Conservation (phyloP, 2,329 filamentous ascomycete species). For the Grosmannia penicillata region DNA sequence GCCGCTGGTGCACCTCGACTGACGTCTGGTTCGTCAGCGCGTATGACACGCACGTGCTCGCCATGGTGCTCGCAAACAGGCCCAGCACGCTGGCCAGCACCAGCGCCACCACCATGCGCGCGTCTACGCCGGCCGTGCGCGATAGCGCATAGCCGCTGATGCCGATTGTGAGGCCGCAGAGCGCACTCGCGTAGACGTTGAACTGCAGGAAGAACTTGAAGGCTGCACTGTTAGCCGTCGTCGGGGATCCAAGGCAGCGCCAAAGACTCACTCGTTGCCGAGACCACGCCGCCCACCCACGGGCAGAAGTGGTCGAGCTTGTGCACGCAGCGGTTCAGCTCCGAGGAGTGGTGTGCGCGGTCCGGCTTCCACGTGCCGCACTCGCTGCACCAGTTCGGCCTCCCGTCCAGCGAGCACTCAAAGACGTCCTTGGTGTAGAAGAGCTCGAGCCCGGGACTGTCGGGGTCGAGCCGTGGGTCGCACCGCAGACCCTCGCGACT, state of each 20-base stretch:
- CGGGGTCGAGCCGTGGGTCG: constrained; percentile 31
- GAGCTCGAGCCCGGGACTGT: constrained; percentile 52
- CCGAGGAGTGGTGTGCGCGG: constrained; percentile 72
- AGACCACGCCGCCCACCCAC: constrained; percentile 89
- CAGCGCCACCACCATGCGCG: constrained; percentile 45
- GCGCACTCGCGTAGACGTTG: constrained; percentile 54
- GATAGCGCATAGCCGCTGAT: constrained; percentile 36
- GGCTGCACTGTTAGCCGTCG: constrained; percentile 22
- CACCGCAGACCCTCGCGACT: background rate
- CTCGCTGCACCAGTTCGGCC: constrained; percentile 73
- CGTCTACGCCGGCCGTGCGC: constrained; percentile 26
- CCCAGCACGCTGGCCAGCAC: constrained; percentile 58
- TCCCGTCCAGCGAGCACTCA: constrained; percentile 66
- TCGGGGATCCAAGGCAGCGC: too few species aligned
- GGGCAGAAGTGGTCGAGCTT: constrained; percentile 97
- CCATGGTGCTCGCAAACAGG: constrained; percentile 71
- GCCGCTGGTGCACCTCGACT: constrained; percentile 58
- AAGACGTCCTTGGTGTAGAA: constrained; percentile 80
- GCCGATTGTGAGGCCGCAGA: constrained; percentile 49
- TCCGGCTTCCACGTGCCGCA: constrained; percentile 85
- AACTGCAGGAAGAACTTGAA: constrained; percentile 95
- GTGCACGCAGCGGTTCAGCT: constrained; percentile 64
- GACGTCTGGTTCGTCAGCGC: constrained; percentile 65
- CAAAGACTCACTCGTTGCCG: constrained; percentile 56
- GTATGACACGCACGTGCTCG: constrained; percentile 54